Evolutionary conservation across 495 filamentous ascomycete species (phyloP), one percentile per base, ranked within the genome.

Genomic region (Penicillium taxi): DNA sequence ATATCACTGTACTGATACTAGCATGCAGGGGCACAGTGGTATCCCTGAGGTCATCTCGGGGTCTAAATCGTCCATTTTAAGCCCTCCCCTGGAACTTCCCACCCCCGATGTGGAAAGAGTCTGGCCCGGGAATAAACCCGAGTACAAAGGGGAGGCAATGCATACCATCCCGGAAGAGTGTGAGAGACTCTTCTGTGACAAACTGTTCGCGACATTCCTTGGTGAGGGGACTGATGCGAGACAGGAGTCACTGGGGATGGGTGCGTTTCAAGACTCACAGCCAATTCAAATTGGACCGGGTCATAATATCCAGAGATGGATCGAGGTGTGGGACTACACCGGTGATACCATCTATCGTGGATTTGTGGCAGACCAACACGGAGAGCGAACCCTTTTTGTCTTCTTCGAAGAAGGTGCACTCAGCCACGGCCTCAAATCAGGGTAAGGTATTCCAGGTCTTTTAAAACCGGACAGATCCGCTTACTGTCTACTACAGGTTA

Each of bases 181-280:
- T 96, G 89, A 94, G 88, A 96, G 89, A 68, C 89, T 96, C 76
- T 91, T 96, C 75, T 96, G 89, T 73, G 84, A 88, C 77, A 83
- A 75, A 70, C 77, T 96, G 81, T 80, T 73, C 63, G 65, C 78
- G 67, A 84, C 83, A 71, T 93, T 96, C 79, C 81, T 86, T 77
- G 88, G 83, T 94, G 88, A 93, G 85, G 75, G 80, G 83, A 78
- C 78, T 64, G 50, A 63, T 60, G 58, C 58, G 54, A 52, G 48
- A 61, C 75, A 74, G 59, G 69, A 73, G 69, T 81, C 80, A 72
- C 83, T 86, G 76, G 79, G 80, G 75, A 75, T 82, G 80, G 78
- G 71, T 85, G 78, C 63, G 60, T 63, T 61, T 56, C 55, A 53
- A 59, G 44, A 47, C 47, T 47, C 53, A 47, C 53, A 48, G 34